Base-by-base conservation (phyloP, 2,329 filamentous ascomycete genomes). In the Curvularia sp. region DNA sequence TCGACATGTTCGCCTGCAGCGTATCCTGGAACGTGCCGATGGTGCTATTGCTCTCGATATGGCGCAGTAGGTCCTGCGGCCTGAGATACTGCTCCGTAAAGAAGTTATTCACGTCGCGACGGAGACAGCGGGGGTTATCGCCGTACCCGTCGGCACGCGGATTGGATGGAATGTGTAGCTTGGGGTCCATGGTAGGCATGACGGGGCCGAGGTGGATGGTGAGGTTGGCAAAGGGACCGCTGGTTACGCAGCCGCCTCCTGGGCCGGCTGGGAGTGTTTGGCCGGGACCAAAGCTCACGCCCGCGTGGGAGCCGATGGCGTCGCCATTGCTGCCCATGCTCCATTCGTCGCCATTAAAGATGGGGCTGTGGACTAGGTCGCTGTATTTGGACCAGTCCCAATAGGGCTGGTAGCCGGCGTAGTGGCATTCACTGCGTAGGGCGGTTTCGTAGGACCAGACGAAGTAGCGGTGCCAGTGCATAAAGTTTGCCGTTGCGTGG, bases 271-370 rank as follows among this genome's bases (percentile, higher is more conserved):
- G 82, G 19, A 82, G 67, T 2, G 47, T 47, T 53, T 65, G 54
- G 68, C 60, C 59, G n/a, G 52, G 42, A 8, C 69, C 60, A 18
- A 71, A 13, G 1, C 36, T 49, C 27, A 55, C 34, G 12, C 67
- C 63, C 10, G 53, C 51, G 54, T 71, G 65, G 25, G 59, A 18
- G 9, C 48, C 32, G 3, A 73, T 57, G 41, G 51, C 71, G 64
- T 67, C 78, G 3, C 82, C 83, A 57, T 85, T 82, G n/a, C 82
- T 81, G 25, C 80, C 66, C 68, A 75, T 72, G 49, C 79, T 76
- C 62, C 79, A 82, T 39, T 80, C 80, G 62, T 80, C 81, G 49
- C 85, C 84, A 65, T 85, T 82, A 67, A 87, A 87, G 55, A 87
- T 74, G 30, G 83, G 81, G 0, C 82, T 84, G 57, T 79, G 76